Evolutionary conservation across 345 rosid species (phyloP), one percentile per base, ranked within the genome.

Genomic region (Draba incana): DNA sequence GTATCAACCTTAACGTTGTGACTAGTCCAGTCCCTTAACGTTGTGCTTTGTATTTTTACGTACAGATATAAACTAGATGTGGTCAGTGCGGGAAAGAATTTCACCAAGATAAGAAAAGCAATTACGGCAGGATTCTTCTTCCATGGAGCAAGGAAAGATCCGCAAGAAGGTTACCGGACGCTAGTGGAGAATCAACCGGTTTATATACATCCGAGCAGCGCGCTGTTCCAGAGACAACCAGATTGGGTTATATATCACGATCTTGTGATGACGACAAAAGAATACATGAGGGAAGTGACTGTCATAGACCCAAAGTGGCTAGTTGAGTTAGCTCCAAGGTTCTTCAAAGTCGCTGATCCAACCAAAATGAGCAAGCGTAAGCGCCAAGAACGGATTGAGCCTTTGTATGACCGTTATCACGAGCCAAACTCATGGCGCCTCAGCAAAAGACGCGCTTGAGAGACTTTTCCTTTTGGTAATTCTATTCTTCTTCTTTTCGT

Each of bases 211-310:
- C 96, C 97, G 25, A 88, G 97, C 61, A 90, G 98, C 45, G 89
- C 96, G 1, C 85, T 93, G 80, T 93, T 85, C 71, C 96, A 88
- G 78, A 84, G 96, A 71, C 97, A 90, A 67, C 98, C 97, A 16
- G 98, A 90, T 24, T 90, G 98, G 98, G 94, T 88, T 53, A 90
- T 90, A 45, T 93, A 90, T 69, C 92, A 90, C 55, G 97, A 93
- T 78, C 83, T 90, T 23, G 98, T 90, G 51, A 90, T 90, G 97
- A 90, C 97, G 4, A 90, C 92, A 0, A 90, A 90, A 70, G 98
- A 90, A 77, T 93, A 90, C 78, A 87, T 88, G 97, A 83, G 88
- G 15, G 92, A 93, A 74, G 89, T 84, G n/a, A 90, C 96, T 0
- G 92, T 88, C 43, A 70, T 87, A 16, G 97, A 90, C 64, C 98